These are phyloP conservation scores for Acer yangbiense DNA, from an alignment of 345 rosid genomes.

Conservation along the genomic window DNA sequence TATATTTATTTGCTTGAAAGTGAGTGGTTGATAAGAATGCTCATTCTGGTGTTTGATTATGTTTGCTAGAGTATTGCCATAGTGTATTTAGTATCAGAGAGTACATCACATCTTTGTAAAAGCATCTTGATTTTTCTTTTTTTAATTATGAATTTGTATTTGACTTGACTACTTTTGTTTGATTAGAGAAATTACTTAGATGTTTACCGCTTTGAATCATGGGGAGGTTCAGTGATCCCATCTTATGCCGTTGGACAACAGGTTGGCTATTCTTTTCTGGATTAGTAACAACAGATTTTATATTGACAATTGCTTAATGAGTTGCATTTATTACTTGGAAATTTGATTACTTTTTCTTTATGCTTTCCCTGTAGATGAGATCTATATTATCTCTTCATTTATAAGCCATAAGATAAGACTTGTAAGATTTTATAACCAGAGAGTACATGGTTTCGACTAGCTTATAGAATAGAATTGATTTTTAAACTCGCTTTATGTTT, in stretches of 20 bases:
- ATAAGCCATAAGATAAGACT: background rate
- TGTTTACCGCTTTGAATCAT: conserved; percentile 90
- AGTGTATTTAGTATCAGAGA: conserved; percentile 6
- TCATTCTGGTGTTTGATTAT: background rate
- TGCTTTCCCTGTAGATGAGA: conserved; percentile 3
- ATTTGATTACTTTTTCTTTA: conserved; percentile 1
- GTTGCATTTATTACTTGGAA: conserved; percentile 8
- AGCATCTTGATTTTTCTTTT: background rate
- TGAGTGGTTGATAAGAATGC: background rate
- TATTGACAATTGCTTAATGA: background rate
- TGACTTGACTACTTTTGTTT: conserved; percentile 32
- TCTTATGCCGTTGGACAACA: conserved; percentile 78
- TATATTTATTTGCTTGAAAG: background rate
- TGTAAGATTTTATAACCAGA: too few species aligned
- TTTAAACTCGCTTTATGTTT: too few species aligned
- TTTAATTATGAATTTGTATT: conserved; percentile 12
- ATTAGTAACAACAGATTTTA: conserved; percentile 60
- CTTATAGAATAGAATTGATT: too few species aligned
- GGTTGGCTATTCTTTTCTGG: conserved; percentile 50
- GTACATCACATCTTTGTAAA: conserved; percentile 4
- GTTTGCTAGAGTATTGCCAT: conserved; percentile 5
- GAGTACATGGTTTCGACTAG: too few species aligned
- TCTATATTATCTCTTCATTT: background rate
- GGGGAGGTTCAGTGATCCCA: conserved; percentile 97
- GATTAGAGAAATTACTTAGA: conserved; percentile 92